Evolutionary conservation across 2,329 filamentous ascomycete species (phyloP).

Genomic region (Basipetospora chlamydospora): DNA sequence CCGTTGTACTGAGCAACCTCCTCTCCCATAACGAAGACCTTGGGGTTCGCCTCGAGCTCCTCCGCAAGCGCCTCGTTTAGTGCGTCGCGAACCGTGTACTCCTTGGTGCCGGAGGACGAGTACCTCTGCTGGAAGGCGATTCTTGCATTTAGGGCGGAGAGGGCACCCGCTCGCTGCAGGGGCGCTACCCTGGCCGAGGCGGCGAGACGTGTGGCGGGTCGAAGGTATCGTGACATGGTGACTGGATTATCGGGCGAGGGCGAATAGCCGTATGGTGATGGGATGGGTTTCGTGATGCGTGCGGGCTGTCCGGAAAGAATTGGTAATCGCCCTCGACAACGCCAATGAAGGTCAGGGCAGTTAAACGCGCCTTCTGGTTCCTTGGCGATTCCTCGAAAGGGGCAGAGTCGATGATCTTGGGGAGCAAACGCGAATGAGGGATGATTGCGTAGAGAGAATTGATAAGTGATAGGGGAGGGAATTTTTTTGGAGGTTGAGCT

Average conservation of each 20-base stretch:
- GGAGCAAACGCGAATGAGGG: background rate
- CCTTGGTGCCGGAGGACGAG: slow-evolving; percentile 52
- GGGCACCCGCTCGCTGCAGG: slow-evolving; percentile 21
- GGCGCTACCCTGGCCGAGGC: slow-evolving; percentile 25
- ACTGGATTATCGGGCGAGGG: background rate
- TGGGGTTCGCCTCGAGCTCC: slow-evolving; percentile 86
- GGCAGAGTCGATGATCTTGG: too few species aligned
- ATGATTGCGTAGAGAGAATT: background rate
- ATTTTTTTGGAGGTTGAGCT: slow-evolving; percentile 1
- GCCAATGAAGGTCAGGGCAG: too few species aligned
- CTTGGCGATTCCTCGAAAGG: too few species aligned
- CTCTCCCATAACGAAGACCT: slow-evolving; percentile 93
- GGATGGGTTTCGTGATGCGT: background rate
- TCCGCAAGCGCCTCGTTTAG: slow-evolving; percentile 96
- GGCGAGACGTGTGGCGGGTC: slow-evolving; percentile 34
- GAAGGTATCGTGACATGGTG: slow-evolving; percentile 33
- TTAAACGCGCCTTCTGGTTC: too few species aligned
- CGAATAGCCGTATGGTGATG: too few species aligned
- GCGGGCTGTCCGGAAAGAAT: too few species aligned
- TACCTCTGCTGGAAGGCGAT: slow-evolving; percentile 32
- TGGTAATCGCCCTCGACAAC: too few species aligned
- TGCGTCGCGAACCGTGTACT: slow-evolving; percentile 93
- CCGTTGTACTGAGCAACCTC: slow-evolving; percentile 99
- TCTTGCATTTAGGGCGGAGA: slow-evolving; percentile 12
- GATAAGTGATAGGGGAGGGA: background rate